phyloP scores from a whole-genome alignment of 1,284 basidiomycete species.

The Ganoderma meredithae region DNA sequence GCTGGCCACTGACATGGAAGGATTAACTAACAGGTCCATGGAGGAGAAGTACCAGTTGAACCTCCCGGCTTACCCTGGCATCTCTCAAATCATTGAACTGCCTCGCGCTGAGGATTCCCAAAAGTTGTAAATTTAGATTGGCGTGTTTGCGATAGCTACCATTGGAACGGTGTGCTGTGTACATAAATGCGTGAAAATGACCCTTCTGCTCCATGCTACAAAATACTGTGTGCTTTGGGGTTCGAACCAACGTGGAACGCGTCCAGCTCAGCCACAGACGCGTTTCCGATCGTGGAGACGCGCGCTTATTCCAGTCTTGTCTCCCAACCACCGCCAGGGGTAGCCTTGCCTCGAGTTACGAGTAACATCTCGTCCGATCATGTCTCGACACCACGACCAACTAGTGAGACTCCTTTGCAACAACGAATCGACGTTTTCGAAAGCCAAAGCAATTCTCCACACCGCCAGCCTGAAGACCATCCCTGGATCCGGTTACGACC shows the following conservation, averaged over 20 bases:
- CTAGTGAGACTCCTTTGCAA: constrained; percentile 30
- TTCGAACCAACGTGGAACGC: not conserved
- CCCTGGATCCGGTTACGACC: constrained; percentile 45
- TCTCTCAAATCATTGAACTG: constrained; percentile 84
- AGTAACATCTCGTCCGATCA: constrained; percentile 3
- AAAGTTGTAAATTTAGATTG: constrained; percentile 35
- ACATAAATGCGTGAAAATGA: not conserved
- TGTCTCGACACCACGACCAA: constrained; percentile 31
- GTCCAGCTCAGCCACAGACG: constrained; percentile 24
- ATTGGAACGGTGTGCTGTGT: not conserved
- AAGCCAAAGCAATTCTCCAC: constrained; percentile 38
- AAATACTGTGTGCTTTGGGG: not conserved
- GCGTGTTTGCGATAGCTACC: not conserved
- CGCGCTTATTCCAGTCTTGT: constrained; percentile 17
- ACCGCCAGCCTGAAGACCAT: constrained; percentile 41
- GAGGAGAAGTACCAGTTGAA: constrained; percentile 80
- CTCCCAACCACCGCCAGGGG: constrained; percentile 11
- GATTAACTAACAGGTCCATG: constrained; percentile 50
- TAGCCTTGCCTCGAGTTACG: not conserved
- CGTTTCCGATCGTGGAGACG: constrained; percentile 14
- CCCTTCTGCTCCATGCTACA: not conserved
- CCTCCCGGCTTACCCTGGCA: constrained; percentile 78
- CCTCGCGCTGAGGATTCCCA: constrained; percentile 38
- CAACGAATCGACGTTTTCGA: constrained; percentile 35
- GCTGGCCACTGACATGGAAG: not conserved